These are phyloP conservation scores for Chrysosporium keratinophilum DNA, from an alignment of 2,329 filamentous ascomycete genomes.

Conservation along the genomic window DNA sequence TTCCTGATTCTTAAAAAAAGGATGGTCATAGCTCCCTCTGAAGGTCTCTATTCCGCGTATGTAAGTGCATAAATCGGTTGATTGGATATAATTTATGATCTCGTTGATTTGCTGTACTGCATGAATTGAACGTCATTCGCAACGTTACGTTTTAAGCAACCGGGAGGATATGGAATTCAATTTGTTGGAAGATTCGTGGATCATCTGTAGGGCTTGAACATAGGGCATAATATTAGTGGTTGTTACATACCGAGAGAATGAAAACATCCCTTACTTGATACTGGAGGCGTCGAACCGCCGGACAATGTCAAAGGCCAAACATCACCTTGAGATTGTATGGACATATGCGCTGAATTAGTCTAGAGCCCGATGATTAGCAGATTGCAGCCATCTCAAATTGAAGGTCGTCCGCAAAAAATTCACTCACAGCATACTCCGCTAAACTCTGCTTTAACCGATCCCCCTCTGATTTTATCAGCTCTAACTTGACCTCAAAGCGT, in stretches of 20 bases:
- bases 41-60: too few relatives aligned
- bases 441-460: slow-evolving; percentile 2
- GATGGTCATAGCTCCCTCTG: too few relatives aligned
- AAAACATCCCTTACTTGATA: neutral
- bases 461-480: slow-evolving; percentile 5
- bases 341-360: neutral
- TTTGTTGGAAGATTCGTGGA: slow-evolving; percentile 4
- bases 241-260: neutral
- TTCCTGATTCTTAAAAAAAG: too few relatives aligned
- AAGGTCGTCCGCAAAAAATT: neutral
- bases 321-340: neutral
- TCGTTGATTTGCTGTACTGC: neutral
- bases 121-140: neutral
- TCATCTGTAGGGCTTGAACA: neutral
- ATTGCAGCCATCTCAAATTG: neutral
- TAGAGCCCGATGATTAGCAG: neutral
- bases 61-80: too few relatives aligned
- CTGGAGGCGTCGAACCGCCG: neutral
- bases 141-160: neutral
- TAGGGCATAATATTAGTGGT: neutral
- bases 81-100: too few relatives aligned
- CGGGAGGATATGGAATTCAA: slow-evolving; percentile 1
- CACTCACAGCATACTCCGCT: neutral
- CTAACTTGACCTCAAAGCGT: slow-evolving; percentile 3
- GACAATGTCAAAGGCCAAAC: neutral